Evolutionary conservation across 2,329 filamentous ascomycete genomes (phyloP).

Genomic region (Thyridium curvatum): DNA sequence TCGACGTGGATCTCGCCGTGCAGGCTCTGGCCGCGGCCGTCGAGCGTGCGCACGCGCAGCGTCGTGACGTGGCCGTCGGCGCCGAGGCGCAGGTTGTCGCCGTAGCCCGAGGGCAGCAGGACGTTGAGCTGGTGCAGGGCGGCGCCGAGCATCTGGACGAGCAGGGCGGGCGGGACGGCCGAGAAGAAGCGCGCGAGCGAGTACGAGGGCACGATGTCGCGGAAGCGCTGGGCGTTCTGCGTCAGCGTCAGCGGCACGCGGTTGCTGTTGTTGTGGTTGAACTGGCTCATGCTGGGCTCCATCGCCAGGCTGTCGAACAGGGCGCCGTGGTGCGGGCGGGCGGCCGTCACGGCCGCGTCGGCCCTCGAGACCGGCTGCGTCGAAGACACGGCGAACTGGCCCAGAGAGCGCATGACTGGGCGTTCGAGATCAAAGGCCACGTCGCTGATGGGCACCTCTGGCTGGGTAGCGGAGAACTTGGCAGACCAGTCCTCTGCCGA

Average conservation of each 20-base stretch:
- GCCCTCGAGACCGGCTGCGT: conserved; percentile 39
- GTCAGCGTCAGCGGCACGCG: conserved; percentile 74
- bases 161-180: conserved; percentile 63
- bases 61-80: conserved; percentile 51
- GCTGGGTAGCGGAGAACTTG: conserved; percentile 74
- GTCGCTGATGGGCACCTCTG: conserved; percentile 65
- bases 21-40: conserved; percentile 65
- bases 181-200: conserved; percentile 91
- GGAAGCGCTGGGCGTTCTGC: conserved; percentile 81
- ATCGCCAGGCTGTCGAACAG: conserved; percentile 65
- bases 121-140: conserved; percentile 83
- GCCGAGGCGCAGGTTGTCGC: conserved; percentile 22
- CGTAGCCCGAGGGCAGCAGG: conserved; percentile 48
- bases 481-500: conserved; percentile 27
- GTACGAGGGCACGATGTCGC: conserved; percentile 83
- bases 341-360: conserved; percentile 22
- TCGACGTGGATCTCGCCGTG: conserved; percentile 73
- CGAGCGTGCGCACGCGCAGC: conserved; percentile 69
- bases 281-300: conserved; percentile 82
- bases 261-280: conserved; percentile 64
- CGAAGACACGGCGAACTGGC: conserved; percentile 34
- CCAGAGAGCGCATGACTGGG: conserved; percentile 52
- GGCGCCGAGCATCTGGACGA: conserved; percentile 74
- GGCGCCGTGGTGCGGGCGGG: conserved; percentile 12
- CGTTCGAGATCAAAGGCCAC: conserved; percentile 84